Evolutionary conservation across 805 yeast species (phyloP).

Genomic region (Dipodascus geniculatus): DNA sequence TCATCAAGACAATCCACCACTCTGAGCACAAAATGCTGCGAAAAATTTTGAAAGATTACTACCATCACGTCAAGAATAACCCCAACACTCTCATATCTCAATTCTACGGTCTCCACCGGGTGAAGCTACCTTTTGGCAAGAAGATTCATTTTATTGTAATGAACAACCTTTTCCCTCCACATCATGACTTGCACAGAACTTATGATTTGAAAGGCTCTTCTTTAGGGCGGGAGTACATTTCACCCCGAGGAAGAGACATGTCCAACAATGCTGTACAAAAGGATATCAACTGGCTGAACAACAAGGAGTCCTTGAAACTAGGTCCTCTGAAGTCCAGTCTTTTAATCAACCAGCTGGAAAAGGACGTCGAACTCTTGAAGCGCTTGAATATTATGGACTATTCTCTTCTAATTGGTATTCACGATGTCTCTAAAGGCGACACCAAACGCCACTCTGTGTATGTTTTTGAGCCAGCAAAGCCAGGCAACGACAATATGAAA

Average conservation of each 20-base stretch:
- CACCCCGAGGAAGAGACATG: slow-evolving; percentile 10
- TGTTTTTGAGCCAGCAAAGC: slow-evolving; percentile 25
- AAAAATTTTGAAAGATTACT: slow-evolving; percentile 60
- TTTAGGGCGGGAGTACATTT: slow-evolving; percentile 48
- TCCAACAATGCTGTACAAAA: slow-evolving; percentile 44
- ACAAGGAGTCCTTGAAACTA: slow-evolving; percentile 49
- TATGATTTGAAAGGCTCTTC: slow-evolving; percentile 92
- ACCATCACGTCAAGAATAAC: slow-evolving; percentile 65
- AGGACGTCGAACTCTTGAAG: slow-evolving; percentile 64
- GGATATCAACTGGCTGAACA: slow-evolving; percentile 80
- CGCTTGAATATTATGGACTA: slow-evolving; percentile 89
- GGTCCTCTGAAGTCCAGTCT: slow-evolving; percentile 57
- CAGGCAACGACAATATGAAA: slow-evolving; percentile 13
- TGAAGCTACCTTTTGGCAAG: slow-evolving; percentile 73
- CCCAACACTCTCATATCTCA: slow-evolving; percentile 91
- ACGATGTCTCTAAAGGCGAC: slow-evolving; percentile 55
- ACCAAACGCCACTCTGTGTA: slow-evolving; percentile 28
- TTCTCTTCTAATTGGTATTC: slow-evolving; percentile 79
- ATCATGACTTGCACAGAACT: slow-evolving; percentile 69
- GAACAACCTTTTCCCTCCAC: slow-evolving; percentile 96
- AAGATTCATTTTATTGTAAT: slow-evolving; percentile 89
- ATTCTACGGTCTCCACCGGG: slow-evolving; percentile 89
- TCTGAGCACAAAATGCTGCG: slow-evolving; percentile 81
- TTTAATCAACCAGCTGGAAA: slow-evolving; percentile 57
- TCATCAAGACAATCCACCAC: slow-evolving; percentile 91